Evolutionary conservation across 495 filamentous ascomycete genomes (phyloP).

Genomic region (Penicillium simplicissimum): DNA sequence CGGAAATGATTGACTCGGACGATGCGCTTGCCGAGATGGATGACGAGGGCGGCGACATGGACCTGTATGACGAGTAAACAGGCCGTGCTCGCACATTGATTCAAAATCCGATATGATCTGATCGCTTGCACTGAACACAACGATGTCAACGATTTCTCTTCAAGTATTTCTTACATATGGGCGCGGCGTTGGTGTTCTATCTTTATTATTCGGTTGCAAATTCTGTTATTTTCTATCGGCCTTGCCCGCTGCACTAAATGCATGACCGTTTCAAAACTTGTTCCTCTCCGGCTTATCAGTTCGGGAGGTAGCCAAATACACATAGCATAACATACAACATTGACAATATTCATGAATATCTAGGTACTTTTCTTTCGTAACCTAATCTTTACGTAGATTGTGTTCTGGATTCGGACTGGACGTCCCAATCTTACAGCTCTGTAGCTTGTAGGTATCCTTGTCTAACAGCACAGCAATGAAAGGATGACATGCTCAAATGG

Average conservation of each 20-base stretch:
- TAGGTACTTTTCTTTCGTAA: background rate
- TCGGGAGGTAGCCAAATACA: background rate
- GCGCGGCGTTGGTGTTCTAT: constrained; percentile 6
- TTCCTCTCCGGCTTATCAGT: background rate
- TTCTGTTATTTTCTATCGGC: background rate
- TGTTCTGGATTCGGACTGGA: no score
- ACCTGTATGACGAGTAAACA: constrained; percentile 70
- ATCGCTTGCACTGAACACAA: background rate
- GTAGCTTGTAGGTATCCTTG: no score
- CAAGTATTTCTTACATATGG: background rate
- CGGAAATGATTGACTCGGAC: constrained; percentile 66
- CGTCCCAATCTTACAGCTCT: no score
- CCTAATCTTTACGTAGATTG: no score
- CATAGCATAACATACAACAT: constrained; percentile 3
- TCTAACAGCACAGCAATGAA: no score
- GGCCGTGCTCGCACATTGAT: background rate
- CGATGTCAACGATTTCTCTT: background rate
- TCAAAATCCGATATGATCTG: background rate
- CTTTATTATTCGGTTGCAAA: background rate
- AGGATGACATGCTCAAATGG: no score
- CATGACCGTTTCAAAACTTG: background rate
- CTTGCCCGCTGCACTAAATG: background rate
- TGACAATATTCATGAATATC: background rate
- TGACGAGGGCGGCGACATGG: constrained; percentile 65
- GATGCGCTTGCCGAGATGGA: constrained; percentile 69